Evolutionary conservation across 2,329 filamentous ascomycete species (phyloP).

Genomic region (Cladosporium austrohemisphaericum): DNA sequence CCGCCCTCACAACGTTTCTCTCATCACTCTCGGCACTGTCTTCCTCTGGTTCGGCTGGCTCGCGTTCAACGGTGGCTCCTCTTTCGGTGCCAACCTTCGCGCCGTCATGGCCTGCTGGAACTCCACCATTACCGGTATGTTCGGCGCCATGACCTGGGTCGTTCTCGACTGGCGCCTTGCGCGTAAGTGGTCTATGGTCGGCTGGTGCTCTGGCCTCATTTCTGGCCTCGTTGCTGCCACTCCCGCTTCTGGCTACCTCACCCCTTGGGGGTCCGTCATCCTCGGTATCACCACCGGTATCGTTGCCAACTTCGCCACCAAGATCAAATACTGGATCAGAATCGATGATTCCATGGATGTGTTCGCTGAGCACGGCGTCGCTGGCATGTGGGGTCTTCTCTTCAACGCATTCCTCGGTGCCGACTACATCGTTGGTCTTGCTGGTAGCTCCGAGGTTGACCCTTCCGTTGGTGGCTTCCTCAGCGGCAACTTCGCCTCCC

Average conservation of each 20-base stretch:
- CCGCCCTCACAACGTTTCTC: constrained; percentile 95
- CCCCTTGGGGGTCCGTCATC: constrained; percentile 60
- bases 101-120: constrained; percentile 98
- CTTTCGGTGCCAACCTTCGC: constrained; percentile 72
- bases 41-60: constrained; percentile 99
- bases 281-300: constrained; percentile 61
- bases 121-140: constrained; percentile 87
- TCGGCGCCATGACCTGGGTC: constrained; percentile 89
- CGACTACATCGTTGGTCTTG: constrained; percentile 68
- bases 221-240: constrained; percentile 85
- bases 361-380: constrained; percentile 83
- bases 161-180: constrained; percentile 92
- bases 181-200: constrained; percentile 90
- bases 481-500: constrained; percentile 67
- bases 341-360: constrained; percentile 88
- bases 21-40: constrained; percentile 92
- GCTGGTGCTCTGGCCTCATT: constrained; percentile 87
- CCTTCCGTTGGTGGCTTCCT: constrained; percentile 65
- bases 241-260: constrained; percentile 75
- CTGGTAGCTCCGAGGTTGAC: constrained; percentile 60
- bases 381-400: constrained; percentile 75
- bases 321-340: constrained; percentile 72
- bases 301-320: constrained; percentile 80
- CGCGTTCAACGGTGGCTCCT: constrained; percentile 94
- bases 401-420: constrained; percentile 72